Evolutionary conservation across 2,329 filamentous ascomycete species (phyloP).

Genomic region (Didymella glomerata): DNA sequence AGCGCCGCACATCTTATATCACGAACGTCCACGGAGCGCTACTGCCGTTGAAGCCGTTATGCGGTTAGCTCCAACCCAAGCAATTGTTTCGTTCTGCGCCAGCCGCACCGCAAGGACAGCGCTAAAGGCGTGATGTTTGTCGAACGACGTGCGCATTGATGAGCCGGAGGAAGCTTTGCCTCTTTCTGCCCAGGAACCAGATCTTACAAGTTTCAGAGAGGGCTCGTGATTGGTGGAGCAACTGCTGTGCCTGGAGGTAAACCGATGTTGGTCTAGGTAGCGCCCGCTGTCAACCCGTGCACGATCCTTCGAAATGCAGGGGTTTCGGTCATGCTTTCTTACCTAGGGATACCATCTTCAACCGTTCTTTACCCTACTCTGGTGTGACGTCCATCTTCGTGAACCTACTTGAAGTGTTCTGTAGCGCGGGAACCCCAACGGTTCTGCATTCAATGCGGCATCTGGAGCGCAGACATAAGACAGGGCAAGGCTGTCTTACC

Average conservation of each 20-base stretch:
- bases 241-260: slow-evolving; percentile 25
- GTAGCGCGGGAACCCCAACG: neutral
- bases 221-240: slow-evolving; percentile 30
- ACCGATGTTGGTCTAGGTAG: slow-evolving; percentile 14
- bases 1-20: slow-evolving; percentile 35
- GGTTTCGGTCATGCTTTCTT: slow-evolving; percentile 20
- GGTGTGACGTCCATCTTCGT: neutral
- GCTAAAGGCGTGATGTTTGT: slow-evolving; percentile 33
- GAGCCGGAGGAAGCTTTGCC: slow-evolving; percentile 27
- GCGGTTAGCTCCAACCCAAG: slow-evolving; percentile 28
- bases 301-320: slow-evolving; percentile 33
- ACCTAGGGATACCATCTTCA: neutral
- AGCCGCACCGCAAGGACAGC: slow-evolving; percentile 29
- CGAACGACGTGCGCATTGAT: slow-evolving; percentile 32
- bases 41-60: slow-evolving; percentile 27
- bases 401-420: neutral
- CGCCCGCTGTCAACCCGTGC: slow-evolving; percentile 28
- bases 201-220: slow-evolving; percentile 26
- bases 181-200: slow-evolving; percentile 22
- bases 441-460: neutral
- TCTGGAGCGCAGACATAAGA: too few relatives aligned
- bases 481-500: slow-evolving; percentile 2
- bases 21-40: slow-evolving; percentile 19
- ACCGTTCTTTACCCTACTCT: neutral
- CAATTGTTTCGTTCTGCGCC: slow-evolving; percentile 41